These are phyloP conservation scores for Alternaria sp. DNA, from an alignment of 2,329 filamentous ascomycete genomes.

Conservation along the genomic window DNA sequence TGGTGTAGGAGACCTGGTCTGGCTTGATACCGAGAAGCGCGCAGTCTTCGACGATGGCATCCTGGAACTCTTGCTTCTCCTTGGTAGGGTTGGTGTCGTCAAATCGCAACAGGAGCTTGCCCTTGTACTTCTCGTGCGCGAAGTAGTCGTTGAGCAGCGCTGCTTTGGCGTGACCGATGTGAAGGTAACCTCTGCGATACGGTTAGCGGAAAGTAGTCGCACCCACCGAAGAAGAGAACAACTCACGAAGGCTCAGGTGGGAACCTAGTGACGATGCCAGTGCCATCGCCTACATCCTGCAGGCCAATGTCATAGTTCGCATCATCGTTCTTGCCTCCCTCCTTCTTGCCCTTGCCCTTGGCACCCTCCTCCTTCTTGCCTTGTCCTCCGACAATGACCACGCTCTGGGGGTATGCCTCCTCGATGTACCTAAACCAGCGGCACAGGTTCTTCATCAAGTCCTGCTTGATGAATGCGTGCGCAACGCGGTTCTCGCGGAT, in stretches of 20 bases:
- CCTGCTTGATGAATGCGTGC: constrained; percentile 81
- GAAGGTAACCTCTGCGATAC: constrained; percentile 73
- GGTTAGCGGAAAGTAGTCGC: constrained; percentile 11
- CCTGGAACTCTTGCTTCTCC: constrained; percentile 96
- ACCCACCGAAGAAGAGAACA: background rate
- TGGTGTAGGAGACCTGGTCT: constrained; percentile 87
- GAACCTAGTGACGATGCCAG: constrained; percentile 85
- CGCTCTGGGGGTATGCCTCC: constrained; percentile 79
- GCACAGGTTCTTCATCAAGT: constrained; percentile 76
- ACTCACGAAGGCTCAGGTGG: constrained; percentile 89
- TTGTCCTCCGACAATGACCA: constrained; percentile 65
- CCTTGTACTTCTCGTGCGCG: constrained; percentile 90
- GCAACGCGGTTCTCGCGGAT: constrained; percentile 87
- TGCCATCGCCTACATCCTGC: constrained; percentile 79
- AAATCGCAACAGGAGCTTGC: constrained; percentile 89
- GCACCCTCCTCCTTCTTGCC: constrained; percentile 60
- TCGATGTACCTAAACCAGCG: constrained; percentile 92
- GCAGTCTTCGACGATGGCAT: constrained; percentile 91
- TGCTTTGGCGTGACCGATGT: constrained; percentile 95
- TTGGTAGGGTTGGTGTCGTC: constrained; percentile 98
- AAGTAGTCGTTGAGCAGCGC: constrained; percentile 96
- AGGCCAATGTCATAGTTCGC: constrained; percentile 90
- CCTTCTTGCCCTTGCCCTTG: constrained; percentile 71
- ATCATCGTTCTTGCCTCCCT: constrained; percentile 73
- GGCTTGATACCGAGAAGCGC: constrained; percentile 91